Percentiles rank a stretch among this genome's conserved stretches.
Evolutionary conservation across 2,329 filamentous ascomycete species (phyloP).

Genomic region (Botryotinia narcissicola): DNA sequence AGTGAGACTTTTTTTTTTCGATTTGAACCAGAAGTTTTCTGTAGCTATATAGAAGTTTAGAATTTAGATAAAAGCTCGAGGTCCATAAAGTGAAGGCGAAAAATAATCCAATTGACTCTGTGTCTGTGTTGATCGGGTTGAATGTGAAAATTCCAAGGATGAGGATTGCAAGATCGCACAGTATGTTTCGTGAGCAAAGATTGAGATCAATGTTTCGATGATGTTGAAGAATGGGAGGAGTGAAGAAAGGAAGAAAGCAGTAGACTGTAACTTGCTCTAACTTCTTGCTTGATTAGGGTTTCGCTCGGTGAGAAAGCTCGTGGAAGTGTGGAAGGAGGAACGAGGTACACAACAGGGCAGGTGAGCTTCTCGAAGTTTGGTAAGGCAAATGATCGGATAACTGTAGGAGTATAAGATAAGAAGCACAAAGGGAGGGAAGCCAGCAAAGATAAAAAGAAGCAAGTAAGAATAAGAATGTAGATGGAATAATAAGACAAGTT

Average conservation of each 20-base stretch:
- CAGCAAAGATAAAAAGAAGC: not conserved
- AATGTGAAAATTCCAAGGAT: not conserved
- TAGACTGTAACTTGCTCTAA: not conserved
- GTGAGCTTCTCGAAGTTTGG: constrained; percentile 20
- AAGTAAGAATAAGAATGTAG: no score
- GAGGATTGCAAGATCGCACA: not conserved
- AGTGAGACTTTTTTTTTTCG: constrained; percentile 16
- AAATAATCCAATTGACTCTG: not conserved
- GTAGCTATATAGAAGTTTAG: not conserved
- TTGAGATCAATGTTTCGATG: not conserved
- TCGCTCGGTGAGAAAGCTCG: constrained; percentile 7
- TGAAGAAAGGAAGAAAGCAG: constrained; percentile 4
- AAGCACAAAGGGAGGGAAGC: not conserved
- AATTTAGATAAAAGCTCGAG: constrained; percentile 2
- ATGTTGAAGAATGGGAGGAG: constrained; percentile 11
- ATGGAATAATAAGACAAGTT: not conserved
- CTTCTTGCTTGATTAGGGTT: not conserved
- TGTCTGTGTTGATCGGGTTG: not conserved
- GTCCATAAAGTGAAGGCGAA: not conserved
- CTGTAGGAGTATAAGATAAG: not conserved
- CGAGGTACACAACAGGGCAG: constrained; percentile 17
- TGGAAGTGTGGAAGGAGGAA: constrained; percentile 13
- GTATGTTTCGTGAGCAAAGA: not conserved
- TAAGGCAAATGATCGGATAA: constrained; percentile 15
- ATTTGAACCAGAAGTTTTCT: constrained; percentile 7